These are phyloP conservation scores for Mycena vitilis DNA, from an alignment of 768 basidiomycete species.

Conservation along the genomic window DNA sequence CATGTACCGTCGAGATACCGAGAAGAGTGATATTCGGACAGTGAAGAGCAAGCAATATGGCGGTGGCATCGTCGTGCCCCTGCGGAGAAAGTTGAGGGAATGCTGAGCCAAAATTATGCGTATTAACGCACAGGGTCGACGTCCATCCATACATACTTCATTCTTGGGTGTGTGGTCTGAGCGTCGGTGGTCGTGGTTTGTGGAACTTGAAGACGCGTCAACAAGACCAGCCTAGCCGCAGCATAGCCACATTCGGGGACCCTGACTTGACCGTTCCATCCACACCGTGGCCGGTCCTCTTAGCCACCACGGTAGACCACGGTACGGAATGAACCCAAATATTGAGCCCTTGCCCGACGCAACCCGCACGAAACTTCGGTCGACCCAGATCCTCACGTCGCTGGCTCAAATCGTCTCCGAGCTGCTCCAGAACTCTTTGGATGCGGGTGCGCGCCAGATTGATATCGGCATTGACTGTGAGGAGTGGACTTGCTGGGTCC, in stretches of 20 bases:
- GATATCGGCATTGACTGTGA: constrained; percentile 79
- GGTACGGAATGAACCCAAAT: constrained; percentile 9
- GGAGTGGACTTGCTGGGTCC: constrained; percentile 87
- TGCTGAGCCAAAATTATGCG: neutral
- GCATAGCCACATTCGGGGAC: neutral
- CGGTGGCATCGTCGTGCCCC: constrained; percentile 93
- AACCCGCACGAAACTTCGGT: constrained; percentile 82
- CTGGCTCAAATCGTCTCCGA: constrained; percentile 84
- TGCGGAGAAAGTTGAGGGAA: constrained; percentile 41
- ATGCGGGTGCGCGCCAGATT: constrained; percentile 78
- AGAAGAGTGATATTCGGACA: constrained; percentile 73
- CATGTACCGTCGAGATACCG: constrained; percentile 83
- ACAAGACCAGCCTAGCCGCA: neutral
- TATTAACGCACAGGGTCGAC: constrained; percentile 66
- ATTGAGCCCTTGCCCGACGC: constrained; percentile 64
- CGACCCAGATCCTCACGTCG: constrained; percentile 86
- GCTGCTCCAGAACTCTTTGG: constrained; percentile 90
- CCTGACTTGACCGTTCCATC: neutral
- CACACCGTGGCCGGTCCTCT: neutral
- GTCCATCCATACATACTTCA: constrained; percentile 67
- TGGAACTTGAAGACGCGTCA: neutral
- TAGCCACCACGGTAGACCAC: no score
- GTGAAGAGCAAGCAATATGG: constrained; percentile 81
- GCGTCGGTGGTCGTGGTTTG: no score
- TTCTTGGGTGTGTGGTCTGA: neutral